These are phyloP conservation scores for Ampelocalamus luodianensis DNA, from an alignment of 176 grass and related monocot genomes.

Conservation along the genomic window DNA sequence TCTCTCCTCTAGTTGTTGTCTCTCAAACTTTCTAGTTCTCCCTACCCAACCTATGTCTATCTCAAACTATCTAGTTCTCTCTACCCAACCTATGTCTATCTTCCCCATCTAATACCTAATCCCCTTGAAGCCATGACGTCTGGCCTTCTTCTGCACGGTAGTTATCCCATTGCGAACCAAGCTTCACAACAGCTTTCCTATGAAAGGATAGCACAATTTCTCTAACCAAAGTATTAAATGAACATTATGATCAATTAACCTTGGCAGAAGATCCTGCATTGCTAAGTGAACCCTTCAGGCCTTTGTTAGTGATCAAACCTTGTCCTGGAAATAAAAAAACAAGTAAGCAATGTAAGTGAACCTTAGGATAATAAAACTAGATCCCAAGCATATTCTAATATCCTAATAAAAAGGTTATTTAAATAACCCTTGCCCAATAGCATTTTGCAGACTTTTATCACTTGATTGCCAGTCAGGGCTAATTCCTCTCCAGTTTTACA, in stretches of 20 bases:
- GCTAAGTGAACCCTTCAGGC: conserved; percentile 67
- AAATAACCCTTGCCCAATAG: neutral
- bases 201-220: conserved; percentile 10
- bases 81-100: too few relatives aligned
- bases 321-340: conserved; percentile 55
- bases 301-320: conserved; percentile 79
- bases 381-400: neutral
- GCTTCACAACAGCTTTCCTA: too few relatives aligned
- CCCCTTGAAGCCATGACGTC: too few relatives aligned
- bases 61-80: too few relatives aligned
- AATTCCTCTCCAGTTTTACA: neutral
- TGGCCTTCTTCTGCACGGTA: too few relatives aligned
- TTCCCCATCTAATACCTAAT: too few relatives aligned
- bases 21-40: too few relatives aligned
- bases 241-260: conserved; percentile 51
- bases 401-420: neutral
- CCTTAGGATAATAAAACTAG: conserved; percentile 21
- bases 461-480: neutral
- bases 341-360: conserved; percentile 28
- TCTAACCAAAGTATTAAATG: conserved; percentile 25
- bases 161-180: too few relatives aligned
- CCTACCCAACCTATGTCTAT: too few relatives aligned
- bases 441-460: neutral
- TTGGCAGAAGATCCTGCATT: conserved; percentile 86
- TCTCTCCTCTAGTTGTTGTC: too few relatives aligned